phyloP scores from a whole-genome alignment of 2,329 filamentous ascomycete genomes.

The Orbilia brochopaga region DNA sequence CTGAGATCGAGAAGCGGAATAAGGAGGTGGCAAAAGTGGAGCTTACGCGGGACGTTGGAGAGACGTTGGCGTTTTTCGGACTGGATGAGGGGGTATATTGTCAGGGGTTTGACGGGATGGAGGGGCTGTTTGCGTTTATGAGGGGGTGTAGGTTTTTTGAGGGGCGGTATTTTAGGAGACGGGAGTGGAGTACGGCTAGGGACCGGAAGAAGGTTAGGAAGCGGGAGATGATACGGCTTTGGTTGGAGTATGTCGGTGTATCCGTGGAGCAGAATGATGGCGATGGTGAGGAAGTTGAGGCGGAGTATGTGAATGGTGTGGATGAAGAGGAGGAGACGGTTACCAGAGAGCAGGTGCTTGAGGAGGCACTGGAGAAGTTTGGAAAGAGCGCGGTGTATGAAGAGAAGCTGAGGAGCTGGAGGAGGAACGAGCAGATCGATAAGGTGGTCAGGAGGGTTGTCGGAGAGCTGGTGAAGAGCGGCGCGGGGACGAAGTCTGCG shows the following conservation, averaged over 20 bases:
- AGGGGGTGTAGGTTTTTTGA: constrained; percentile 67
- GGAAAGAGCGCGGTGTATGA: constrained; percentile 61
- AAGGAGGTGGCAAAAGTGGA: constrained; percentile 66
- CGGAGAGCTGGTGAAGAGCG: constrained; percentile 56
- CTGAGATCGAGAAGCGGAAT: constrained; percentile 69
- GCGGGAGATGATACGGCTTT: constrained; percentile 54
- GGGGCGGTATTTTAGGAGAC: constrained; percentile 56
- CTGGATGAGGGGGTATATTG: constrained; percentile 64
- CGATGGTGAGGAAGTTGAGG: background rate
- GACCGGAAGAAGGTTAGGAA: constrained; percentile 53
- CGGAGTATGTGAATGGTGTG: background rate
- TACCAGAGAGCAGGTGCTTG: constrained; percentile 61
- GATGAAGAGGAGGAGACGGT: constrained; percentile 25
- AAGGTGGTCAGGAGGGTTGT: constrained; percentile 62
- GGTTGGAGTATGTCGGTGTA: constrained; percentile 53
- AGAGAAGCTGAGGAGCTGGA: constrained; percentile 59
- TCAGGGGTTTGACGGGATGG: constrained; percentile 63
- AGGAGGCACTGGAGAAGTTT: constrained; percentile 65
- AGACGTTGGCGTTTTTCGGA: constrained; percentile 69
- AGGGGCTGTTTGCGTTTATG: constrained; percentile 69
- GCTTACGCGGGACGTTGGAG: constrained; percentile 65
- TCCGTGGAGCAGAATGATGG: constrained; percentile 10
- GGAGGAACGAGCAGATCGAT: constrained; percentile 58
- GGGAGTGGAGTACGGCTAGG: constrained; percentile 53
- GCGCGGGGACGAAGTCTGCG: constrained; percentile 56